Conservation (phyloP, 2,329 filamentous ascomycete genomes). For the Gyromitra esculenta region DNA sequence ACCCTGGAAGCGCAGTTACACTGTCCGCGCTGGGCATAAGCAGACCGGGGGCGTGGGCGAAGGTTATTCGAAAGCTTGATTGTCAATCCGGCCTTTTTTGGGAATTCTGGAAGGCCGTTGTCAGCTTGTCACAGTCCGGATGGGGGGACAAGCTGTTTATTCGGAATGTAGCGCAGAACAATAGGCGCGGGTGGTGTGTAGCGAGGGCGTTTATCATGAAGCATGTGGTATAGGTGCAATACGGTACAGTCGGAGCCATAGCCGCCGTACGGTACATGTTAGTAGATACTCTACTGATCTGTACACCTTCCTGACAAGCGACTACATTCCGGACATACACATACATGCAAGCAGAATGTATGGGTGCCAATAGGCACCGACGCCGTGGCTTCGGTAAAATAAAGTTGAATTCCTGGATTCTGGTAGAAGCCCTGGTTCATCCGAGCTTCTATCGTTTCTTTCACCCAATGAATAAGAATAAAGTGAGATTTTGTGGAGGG, state of each 20-base stretch:
- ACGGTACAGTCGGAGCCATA: conserved; percentile 5
- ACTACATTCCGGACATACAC: conserved; percentile 13
- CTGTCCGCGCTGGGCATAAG: conserved; percentile 10
- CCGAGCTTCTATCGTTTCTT: conserved; percentile 21
- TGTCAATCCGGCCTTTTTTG: conserved; percentile 29
- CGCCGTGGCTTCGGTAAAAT: conserved; percentile 46
- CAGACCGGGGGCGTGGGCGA: conserved; percentile 33
- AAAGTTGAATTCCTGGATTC: conserved; percentile 44
- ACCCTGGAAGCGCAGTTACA: conserved; percentile 13
- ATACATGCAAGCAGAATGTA: conserved; percentile 16
- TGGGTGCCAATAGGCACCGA: conserved; percentile 26
- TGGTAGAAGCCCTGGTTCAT: conserved; percentile 37
- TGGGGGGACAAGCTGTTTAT: conserved; percentile 18
- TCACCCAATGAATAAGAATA: conserved; percentile 15
- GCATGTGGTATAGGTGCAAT: conserved; percentile 4
- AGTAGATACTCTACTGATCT: conserved; percentile 7
- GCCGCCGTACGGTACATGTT: conserved; percentile 2
- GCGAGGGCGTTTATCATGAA: conserved; percentile 15
- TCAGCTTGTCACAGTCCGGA: conserved; percentile 8
- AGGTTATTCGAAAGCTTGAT: conserved; percentile 34
- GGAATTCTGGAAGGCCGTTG: conserved; percentile 20
- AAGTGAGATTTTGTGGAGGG: conserved; percentile 12
- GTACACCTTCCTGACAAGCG: conserved; percentile 22
- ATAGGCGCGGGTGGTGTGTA: conserved; percentile 22
- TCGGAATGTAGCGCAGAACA: conserved; percentile 17